Evolutionary conservation across 192 early-diverging fungal species (phyloP).

Genomic region (Umbelopsis isabellina): DNA sequence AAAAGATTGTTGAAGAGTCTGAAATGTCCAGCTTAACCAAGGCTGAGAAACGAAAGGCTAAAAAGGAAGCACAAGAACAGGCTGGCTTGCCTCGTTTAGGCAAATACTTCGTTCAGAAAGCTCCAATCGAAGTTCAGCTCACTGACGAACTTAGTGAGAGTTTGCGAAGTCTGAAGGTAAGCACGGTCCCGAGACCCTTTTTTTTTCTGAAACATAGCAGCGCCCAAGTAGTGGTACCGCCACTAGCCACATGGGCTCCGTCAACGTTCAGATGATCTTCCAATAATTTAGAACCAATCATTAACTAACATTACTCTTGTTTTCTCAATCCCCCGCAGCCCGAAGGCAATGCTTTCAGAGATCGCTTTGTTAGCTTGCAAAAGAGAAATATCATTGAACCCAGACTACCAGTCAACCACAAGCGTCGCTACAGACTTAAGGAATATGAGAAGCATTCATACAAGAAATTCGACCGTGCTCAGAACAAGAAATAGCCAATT

Average conservation of each 20-base stretch:
- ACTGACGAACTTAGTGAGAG: slow-evolving; percentile 59
- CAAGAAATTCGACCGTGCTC: slow-evolving; percentile 50
- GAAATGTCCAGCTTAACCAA: slow-evolving; percentile 38
- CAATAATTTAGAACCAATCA: too few species aligned
- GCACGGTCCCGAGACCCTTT: not conserved
- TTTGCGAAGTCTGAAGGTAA: slow-evolving; percentile 47
- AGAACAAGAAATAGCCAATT: slow-evolving; percentile 25
- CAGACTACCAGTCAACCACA: slow-evolving; percentile 45
- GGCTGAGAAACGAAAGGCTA: slow-evolving; percentile 40
- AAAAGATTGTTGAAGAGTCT: slow-evolving; percentile 39
- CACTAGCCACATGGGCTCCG: too few species aligned
- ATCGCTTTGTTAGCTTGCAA: slow-evolving; percentile 56
- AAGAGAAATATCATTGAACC: slow-evolving; percentile 61
- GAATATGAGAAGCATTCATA: slow-evolving; percentile 57
- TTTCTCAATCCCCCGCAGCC: slow-evolving; percentile 45
- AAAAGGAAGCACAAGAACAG: slow-evolving; percentile 46
- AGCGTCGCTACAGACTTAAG: slow-evolving; percentile 54
- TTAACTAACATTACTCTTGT: not conserved
- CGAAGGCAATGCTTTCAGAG: slow-evolving; percentile 62
- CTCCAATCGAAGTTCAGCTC: slow-evolving; percentile 46
- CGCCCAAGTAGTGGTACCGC: too few species aligned
- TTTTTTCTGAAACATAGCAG: not conserved
- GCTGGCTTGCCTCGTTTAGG: slow-evolving; percentile 30
- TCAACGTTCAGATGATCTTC: too few species aligned
- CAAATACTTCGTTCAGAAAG: slow-evolving; percentile 33